Percentiles rank a stretch among this genome's conserved stretches.
Evolutionary conservation across 2,329 filamentous ascomycete species (phyloP).

Genomic region (Grosmannia penicillata): DNA sequence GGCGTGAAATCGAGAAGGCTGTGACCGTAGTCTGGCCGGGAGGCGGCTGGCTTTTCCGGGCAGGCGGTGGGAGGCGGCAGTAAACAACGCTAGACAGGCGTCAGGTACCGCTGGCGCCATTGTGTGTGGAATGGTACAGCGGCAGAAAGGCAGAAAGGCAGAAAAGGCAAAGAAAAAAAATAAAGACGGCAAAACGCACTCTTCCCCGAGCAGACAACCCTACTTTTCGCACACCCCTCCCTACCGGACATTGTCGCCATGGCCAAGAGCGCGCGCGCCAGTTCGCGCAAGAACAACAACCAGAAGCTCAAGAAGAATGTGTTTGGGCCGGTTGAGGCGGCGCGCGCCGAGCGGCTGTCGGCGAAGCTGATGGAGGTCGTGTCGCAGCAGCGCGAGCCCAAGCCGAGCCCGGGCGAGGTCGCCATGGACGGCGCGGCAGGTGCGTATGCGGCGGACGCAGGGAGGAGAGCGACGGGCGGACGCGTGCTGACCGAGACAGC

Average conservation of each 20-base stretch:
- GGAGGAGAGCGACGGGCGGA: too few relatives aligned
- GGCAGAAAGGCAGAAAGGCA: neutral
- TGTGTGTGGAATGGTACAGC: neutral
- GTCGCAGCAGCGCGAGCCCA: constrained; percentile 29
- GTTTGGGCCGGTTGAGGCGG: constrained; percentile 70
- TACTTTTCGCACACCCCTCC: too few relatives aligned
- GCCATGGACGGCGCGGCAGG: constrained; percentile 27
- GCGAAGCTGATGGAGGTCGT: constrained; percentile 74
- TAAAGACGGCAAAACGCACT: neutral
- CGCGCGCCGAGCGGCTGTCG: constrained; percentile 67
- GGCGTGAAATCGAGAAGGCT: neutral
- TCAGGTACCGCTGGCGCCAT: neutral
- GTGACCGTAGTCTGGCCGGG: too few relatives aligned
- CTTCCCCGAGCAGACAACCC: too few relatives aligned
- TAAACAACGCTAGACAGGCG: too few relatives aligned
- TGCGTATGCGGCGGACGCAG: too few relatives aligned
- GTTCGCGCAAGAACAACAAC: constrained; percentile 70
- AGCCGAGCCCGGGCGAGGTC: constrained; percentile 23
- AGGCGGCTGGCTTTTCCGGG: neutral
- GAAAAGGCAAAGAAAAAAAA: neutral
- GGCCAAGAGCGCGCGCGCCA: constrained; percentile 78
- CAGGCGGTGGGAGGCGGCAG: neutral
- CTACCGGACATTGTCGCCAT: constrained; percentile 28
- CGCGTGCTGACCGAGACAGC: too few relatives aligned
- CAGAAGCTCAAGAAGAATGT: constrained; percentile 63